Base-by-base conservation (phyloP, 139 green algal species). In the Volvox africanus region DNA sequence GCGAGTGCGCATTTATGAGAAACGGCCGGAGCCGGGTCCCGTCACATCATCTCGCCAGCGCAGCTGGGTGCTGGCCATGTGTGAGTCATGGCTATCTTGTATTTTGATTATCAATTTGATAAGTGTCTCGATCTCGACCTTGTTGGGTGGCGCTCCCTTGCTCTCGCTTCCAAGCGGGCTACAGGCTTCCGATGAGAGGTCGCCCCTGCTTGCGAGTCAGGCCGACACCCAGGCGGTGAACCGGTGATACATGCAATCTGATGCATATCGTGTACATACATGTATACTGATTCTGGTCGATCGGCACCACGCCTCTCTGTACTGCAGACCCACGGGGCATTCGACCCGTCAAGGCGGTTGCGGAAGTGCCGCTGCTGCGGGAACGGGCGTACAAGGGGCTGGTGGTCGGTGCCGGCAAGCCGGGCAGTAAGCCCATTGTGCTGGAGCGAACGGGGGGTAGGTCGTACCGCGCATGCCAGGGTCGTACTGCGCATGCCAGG, bases 321-420 rank as follows among this genome's bases (percentile, higher is more conserved):
- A 19, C 44, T 73, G 44, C 73, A 90, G 86, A 90, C 32, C 86
- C 86, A 13, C 86, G 86, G 9, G 86, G 86, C 55, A 90, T 90
- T 75, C 73, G 75, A 16, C 73, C 86, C 12, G 55, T 90, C 14
- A n/a, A 18, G 3, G 30, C 30, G 12, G 86, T 90, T 2, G 86
- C 73, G 21, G 2, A 77, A 24, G 86, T 90, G 50, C 86, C 86
- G 50, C 86, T 90, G 73, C 86, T 90, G 73, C 44, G 44, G 22
- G 73, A 90, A 75, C 86, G 86, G 50, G 73, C 73, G 30, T 90
- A 90, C 86, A 90, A 90, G 86, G 86, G 86, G 30, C 86, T 90
- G 73, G 86, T 90, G 1, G 33, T 89, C 17, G 61, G 61, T n/a
- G 35, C 32, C 1, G 86, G 36, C 50, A 84, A 84, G 73, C 19